Conservation (phyloP, 2,329 filamentous ascomycete species). For the Graphiopsis chlorocephala region DNA sequence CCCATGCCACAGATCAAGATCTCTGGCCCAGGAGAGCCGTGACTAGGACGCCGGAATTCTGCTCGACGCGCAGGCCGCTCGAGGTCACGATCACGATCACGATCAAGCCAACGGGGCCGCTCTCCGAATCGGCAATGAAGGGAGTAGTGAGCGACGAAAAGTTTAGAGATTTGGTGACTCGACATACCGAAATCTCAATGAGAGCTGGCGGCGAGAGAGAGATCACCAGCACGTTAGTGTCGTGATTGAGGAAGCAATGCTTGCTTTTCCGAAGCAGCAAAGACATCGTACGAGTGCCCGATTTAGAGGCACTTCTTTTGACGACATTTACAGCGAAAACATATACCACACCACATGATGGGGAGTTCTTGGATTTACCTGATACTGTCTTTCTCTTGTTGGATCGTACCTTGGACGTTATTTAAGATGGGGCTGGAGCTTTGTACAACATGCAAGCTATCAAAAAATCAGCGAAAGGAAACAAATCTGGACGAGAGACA, state of each 20-base stretch:
- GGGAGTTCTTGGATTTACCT: background rate
- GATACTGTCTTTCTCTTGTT: background rate
- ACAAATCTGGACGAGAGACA: background rate
- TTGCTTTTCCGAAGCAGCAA: background rate
- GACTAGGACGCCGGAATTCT: constrained; percentile 16
- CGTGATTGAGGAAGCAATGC: background rate
- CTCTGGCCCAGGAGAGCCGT: constrained; percentile 38
- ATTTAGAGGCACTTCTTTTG: background rate
- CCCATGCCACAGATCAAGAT: constrained; percentile 40
- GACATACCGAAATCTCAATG: background rate
- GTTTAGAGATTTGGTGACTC: background rate
- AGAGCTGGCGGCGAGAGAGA: background rate
- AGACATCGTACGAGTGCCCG: background rate
- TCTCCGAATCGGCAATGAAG: constrained; percentile 2
- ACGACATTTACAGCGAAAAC: background rate
- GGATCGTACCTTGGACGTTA: background rate
- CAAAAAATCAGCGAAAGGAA: background rate
- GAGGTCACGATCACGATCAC: constrained; percentile 11
- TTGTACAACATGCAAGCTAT: background rate
- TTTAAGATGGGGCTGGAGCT: background rate
- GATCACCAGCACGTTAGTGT: background rate
- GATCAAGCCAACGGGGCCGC: constrained; percentile 4
- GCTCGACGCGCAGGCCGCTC: constrained; percentile 16
- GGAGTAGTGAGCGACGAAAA: background rate
- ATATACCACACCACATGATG: background rate